These are phyloP conservation scores for Panicum miliaceum DNA, from an alignment of 176 grass and related monocot species.

Conservation along the genomic window DNA sequence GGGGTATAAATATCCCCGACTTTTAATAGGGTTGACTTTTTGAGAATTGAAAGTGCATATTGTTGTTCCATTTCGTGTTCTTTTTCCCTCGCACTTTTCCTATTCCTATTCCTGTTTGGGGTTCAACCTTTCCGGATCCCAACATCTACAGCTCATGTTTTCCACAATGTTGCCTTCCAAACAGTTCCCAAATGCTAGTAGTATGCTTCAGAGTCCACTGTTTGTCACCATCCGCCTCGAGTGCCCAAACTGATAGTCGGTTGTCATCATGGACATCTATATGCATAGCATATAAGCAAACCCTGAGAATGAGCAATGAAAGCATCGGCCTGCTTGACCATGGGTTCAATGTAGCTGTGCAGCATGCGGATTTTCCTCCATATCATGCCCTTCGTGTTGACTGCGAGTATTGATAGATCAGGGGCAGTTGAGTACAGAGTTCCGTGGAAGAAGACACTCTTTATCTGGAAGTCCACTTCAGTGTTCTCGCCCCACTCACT, in stretches of 20 bases:
- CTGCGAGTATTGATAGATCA: neutral
- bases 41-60: too few species aligned
- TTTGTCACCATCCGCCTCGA: neutral
- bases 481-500: neutral
- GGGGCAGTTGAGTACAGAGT: slow-evolving; percentile 1
- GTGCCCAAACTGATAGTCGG: neutral
- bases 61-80: too few species aligned
- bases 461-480: neutral
- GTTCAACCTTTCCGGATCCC: too few species aligned
- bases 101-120: too few species aligned
- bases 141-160: neutral
- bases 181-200: neutral
- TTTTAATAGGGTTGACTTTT: too few species aligned
- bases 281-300: neutral
- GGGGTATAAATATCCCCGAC: too few species aligned
- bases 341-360: neutral
- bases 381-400: slow-evolving; percentile 8
- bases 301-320: neutral
- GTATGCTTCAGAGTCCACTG: slow-evolving; percentile 2
- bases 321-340: neutral
- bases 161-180: neutral
- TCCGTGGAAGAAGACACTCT: neutral
- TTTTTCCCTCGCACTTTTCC: too few species aligned
- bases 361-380: neutral
- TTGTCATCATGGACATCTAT: neutral